Conservation (phyloP, 306 rosid genomes). For the Cucurbita moschata region DNA sequence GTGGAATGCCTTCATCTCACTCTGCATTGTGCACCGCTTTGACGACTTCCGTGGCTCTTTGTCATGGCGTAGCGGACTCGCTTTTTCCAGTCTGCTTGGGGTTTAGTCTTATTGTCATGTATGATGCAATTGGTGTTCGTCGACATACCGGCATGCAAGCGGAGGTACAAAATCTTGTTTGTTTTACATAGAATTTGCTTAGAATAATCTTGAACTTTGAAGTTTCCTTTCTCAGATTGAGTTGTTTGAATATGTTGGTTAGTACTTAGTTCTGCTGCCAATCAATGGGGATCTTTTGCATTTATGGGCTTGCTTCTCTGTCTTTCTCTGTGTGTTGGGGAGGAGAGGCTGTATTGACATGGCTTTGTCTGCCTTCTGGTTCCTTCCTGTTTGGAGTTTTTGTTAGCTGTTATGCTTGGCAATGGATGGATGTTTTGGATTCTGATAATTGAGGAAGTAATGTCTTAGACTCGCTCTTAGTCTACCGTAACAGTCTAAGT, state of each 20-base stretch:
- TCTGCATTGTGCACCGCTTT: conserved; percentile 72
- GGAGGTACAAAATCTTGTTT: conserved; percentile 29
- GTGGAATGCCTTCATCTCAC: conserved; percentile 96
- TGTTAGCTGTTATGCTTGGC: neutral
- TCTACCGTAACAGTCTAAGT: too few relatives aligned
- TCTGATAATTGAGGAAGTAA: too few relatives aligned
- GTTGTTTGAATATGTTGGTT: neutral
- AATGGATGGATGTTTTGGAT: too few relatives aligned
- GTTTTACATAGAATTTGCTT: neutral
- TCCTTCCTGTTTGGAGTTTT: neutral
- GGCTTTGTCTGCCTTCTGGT: neutral
- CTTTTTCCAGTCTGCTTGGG: conserved; percentile 80
- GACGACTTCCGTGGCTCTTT: conserved; percentile 74
- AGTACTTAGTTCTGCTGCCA: neutral
- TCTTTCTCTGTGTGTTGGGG: neutral
- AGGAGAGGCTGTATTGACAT: neutral
- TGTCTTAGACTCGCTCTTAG: too few relatives aligned
- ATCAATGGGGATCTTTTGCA: neutral
- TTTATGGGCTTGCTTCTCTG: neutral
- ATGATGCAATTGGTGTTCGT: conserved; percentile 78
- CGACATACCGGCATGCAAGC: conserved; percentile 95
- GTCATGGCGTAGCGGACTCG: conserved; percentile 40
- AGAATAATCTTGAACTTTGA: neutral
- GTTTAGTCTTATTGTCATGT: conserved; percentile 76
- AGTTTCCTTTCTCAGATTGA: neutral